Evolutionary conservation across 164 flowering plant species (phyloP).

Genomic region (Berberis thunbergii): DNA sequence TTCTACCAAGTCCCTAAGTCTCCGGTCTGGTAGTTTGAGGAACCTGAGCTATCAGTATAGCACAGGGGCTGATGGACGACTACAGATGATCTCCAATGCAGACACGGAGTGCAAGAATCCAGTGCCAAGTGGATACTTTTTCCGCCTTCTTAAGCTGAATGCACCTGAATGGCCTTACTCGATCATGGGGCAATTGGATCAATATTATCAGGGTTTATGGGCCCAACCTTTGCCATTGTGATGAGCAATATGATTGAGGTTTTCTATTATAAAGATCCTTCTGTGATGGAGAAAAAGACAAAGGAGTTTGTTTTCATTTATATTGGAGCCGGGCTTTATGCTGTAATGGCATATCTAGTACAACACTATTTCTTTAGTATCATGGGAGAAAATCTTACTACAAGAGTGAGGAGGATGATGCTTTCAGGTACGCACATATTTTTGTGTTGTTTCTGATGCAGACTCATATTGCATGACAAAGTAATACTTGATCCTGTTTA

Average conservation of each 20-base stretch:
- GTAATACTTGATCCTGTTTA: no score
- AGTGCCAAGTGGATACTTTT: slow-evolving; percentile 81
- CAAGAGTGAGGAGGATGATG: slow-evolving; percentile 98
- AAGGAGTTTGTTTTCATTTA: slow-evolving; percentile 94
- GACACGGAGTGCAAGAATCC: slow-evolving; percentile 72
- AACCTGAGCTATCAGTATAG: slow-evolving; percentile 95
- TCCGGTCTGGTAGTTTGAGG: slow-evolving; percentile 86
- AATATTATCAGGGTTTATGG: slow-evolving; percentile 87
- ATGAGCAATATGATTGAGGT: slow-evolving; percentile 99
- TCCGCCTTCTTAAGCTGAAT: slow-evolving; percentile 75
- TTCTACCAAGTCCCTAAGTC: slow-evolving; percentile 88
- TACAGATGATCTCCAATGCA: slow-evolving; percentile 94
- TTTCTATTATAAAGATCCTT: slow-evolving; percentile 71
- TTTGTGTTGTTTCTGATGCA: neutral
- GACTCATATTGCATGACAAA: neutral
- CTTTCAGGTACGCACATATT: slow-evolving; percentile 59
- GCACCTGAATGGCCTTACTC: slow-evolving; percentile 99
- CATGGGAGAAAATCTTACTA: slow-evolving; percentile 98
- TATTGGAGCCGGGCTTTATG: slow-evolving; percentile 92
- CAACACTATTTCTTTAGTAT: slow-evolving; percentile 98
- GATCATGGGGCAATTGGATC: slow-evolving; percentile 87
- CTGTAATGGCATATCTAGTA: slow-evolving; percentile 81
- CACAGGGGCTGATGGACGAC: slow-evolving; percentile 92
- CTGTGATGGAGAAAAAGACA: slow-evolving; percentile 83
- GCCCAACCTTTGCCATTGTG: slow-evolving; percentile 96